Conservation (phyloP, 208 protist species). For the Acanthamoeba royreba region DNA sequence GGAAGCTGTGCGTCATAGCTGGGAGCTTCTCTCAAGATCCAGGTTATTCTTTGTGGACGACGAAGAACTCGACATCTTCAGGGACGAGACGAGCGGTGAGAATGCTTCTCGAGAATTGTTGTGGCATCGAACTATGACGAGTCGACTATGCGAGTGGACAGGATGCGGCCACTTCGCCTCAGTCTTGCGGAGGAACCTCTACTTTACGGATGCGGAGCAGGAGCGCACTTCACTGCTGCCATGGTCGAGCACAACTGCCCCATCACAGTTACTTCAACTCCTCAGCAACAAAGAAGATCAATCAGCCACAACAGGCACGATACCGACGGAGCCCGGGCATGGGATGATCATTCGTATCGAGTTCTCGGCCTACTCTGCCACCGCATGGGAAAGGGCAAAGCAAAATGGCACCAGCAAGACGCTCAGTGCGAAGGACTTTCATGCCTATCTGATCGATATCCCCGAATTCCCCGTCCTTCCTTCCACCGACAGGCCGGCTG, state of each 20-base stretch:
- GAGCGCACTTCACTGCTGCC: neutral
- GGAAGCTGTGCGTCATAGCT: neutral
- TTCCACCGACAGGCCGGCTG: neutral
- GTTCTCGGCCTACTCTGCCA: neutral
- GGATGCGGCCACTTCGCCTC: neutral
- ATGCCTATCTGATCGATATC: neutral
- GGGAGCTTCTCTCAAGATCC: too few relatives aligned
- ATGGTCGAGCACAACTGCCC: neutral
- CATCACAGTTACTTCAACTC: neutral
- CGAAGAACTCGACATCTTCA: neutral
- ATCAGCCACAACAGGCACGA: neutral
- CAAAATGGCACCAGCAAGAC: neutral
- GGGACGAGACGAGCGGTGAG: neutral
- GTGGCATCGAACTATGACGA: neutral
- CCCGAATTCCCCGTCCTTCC: neutral
- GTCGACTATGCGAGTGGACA: neutral
- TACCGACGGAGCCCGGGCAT: neutral
- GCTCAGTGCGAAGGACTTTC: neutral
- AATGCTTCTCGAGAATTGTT: neutral
- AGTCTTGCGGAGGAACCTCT: neutral
- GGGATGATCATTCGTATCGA: neutral
- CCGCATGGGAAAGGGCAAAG: neutral
- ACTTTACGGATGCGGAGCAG: neutral
- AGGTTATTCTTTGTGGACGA: neutral
- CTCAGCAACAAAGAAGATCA: neutral